These are phyloP conservation scores for Rhytidiadelphus loreus DNA, from an alignment of 225 moss, liverwort and hornwort species.

Conservation along the genomic window DNA sequence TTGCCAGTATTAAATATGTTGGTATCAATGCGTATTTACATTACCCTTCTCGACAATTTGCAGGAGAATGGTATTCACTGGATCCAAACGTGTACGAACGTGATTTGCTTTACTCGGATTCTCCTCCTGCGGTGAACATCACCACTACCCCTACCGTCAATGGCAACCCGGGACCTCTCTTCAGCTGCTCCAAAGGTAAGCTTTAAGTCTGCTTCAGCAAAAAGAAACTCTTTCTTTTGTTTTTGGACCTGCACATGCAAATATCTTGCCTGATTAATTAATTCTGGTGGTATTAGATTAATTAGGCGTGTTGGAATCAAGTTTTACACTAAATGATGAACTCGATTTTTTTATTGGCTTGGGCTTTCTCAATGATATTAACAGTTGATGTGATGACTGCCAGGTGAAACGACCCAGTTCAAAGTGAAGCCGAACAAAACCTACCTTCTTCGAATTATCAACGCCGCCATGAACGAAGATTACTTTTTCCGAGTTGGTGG, in stretches of 20 bases:
- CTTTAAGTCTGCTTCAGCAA: not conserved
- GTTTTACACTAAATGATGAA: too few relatives aligned
- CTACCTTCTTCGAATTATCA: conserved; percentile 32
- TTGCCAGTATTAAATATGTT: too few relatives aligned
- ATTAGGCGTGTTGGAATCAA: not conserved
- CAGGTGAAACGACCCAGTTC: not conserved
- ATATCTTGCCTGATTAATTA: not conserved
- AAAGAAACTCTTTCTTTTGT: not conserved
- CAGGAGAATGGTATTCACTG: conserved; percentile 67
- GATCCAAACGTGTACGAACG: conserved; percentile 20
- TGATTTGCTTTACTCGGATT: not conserved
- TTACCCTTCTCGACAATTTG: not conserved
- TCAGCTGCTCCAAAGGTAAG: conserved; percentile 9
- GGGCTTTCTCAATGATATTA: not conserved
- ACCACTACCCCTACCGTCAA: conserved; percentile 28
- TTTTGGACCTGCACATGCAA: not conserved
- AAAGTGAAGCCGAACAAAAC: conserved; percentile 1
- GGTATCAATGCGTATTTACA: not conserved
- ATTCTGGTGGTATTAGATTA: not conserved
- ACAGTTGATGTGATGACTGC: not conserved
- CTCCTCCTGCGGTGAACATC: not conserved
- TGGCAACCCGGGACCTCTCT: conserved; percentile 21
- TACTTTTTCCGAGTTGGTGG: conserved; percentile 25
- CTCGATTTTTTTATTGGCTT: not conserved
- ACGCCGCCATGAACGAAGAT: conserved; percentile 25